Conservation (phyloP, 2,329 filamentous ascomycete species). For the Drechslera avenae region DNA sequence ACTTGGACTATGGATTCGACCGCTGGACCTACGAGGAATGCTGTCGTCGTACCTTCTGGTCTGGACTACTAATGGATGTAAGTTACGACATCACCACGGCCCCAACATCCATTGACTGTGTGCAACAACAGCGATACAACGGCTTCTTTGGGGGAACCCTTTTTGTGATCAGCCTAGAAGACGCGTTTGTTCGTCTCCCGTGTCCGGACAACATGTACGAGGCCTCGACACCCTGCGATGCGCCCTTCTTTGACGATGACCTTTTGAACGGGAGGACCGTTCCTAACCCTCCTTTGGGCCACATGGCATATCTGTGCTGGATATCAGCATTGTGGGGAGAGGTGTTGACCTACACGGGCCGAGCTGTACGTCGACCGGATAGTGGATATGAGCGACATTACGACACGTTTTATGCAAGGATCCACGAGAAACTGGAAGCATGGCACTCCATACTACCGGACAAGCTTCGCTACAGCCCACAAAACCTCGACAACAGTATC, state of each 20-base stretch:
- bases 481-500: slow-evolving; percentile 64
- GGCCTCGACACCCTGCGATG: slow-evolving; percentile 60
- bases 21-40: slow-evolving; percentile 67
- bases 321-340: slow-evolving; percentile 70
- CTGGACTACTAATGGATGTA: slow-evolving; percentile 70
- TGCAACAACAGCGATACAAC: slow-evolving; percentile 59
- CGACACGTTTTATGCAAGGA: slow-evolving; percentile 60
- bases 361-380: slow-evolving; percentile 54
- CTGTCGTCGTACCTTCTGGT: slow-evolving; percentile 73
- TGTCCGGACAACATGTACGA: slow-evolving; percentile 67
- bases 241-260: slow-evolving; percentile 65
- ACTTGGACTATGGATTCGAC: slow-evolving; percentile 63
- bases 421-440: slow-evolving; percentile 58
- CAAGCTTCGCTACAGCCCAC: slow-evolving; percentile 59
- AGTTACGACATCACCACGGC: slow-evolving; percentile 45
- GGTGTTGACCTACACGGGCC: slow-evolving; percentile 64
- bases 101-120: slow-evolving; percentile 39
- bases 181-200: slow-evolving; percentile 71
- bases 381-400: slow-evolving; percentile 53
- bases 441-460: slow-evolving; percentile 65
- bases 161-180: slow-evolving; percentile 65
- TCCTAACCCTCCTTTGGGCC: slow-evolving; percentile 46
- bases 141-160: slow-evolving; percentile 58
- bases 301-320: slow-evolving; percentile 66
- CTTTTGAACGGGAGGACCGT: slow-evolving; percentile 48